A percentile compares a stretch with the other conserved stretches of the same genome.
These are phyloP conservation scores for Flaveria robusta DNA, from an alignment of 129 eudicot genomes.

Conservation along the genomic window DNA sequence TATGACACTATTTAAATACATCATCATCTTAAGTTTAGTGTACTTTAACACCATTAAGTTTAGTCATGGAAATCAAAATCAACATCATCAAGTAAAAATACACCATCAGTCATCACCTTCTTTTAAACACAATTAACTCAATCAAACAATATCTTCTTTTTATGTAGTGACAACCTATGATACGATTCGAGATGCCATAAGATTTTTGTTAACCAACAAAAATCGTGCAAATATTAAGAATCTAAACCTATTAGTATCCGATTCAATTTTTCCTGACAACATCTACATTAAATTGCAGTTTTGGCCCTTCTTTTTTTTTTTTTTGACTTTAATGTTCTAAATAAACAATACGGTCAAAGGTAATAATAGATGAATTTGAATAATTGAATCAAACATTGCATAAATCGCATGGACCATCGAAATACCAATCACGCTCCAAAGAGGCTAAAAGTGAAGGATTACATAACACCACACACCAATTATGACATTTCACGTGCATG, in stretches of 20 bases:
- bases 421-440: slow-evolving; percentile 28
- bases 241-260: not conserved
- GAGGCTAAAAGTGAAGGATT: slow-evolving; percentile 22
- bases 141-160: no score
- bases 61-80: no score
- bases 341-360: slow-evolving; percentile 30
- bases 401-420: slow-evolving; percentile 29
- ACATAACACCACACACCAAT: slow-evolving; percentile 26
- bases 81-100: no score
- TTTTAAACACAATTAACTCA: no score
- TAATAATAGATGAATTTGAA: slow-evolving; percentile 26
- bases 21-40: no score
- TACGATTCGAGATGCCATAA: no score
- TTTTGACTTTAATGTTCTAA: slow-evolving; percentile 11
- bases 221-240: no score
- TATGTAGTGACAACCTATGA: no score
- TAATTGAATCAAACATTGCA: slow-evolving; percentile 4
- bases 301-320: not conserved
- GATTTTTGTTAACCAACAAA: no score
- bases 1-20: no score
- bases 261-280: not conserved
- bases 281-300: not conserved
- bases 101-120: no score
- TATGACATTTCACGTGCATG: slow-evolving; percentile 24
- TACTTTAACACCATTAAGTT: no score